Percentiles rank a stretch among this genome's conserved stretches.
Conservation (phyloP, 2,329 filamentous ascomycete species). For the Paracamarosporium sp. region DNA sequence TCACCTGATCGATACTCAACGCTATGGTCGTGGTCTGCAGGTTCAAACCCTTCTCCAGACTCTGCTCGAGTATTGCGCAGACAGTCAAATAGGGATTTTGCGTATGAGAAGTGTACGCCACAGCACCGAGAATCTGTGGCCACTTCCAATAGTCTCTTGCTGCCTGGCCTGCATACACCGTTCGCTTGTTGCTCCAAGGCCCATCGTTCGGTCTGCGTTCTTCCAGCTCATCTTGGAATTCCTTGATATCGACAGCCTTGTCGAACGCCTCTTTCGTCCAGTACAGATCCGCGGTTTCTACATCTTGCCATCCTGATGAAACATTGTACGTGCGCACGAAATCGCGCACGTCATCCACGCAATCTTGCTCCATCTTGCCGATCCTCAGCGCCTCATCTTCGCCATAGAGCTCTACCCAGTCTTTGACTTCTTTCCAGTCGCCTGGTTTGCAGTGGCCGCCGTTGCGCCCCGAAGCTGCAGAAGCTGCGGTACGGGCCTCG, state of each 20-base stretch:
- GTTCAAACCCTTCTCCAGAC: slow-evolving; percentile 4
- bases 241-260: not conserved
- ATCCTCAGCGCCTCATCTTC: slow-evolving; percentile 53
- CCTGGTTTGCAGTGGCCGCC: slow-evolving; percentile 55
- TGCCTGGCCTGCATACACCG: slow-evolving; percentile 3
- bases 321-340: slow-evolving; percentile 1
- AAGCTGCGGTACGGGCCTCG: slow-evolving; percentile 37
- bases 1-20: not conserved
- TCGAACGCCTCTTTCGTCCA: slow-evolving; percentile 8
- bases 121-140: slow-evolving; percentile 5
- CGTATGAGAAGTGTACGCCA: slow-evolving; percentile 1
- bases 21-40: slow-evolving; percentile 5
- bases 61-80: not conserved
- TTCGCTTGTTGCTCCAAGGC: slow-evolving; percentile 6
- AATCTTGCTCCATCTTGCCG: slow-evolving; percentile 38
- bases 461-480: slow-evolving; percentile 43
- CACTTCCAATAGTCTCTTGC: slow-evolving; percentile 9
- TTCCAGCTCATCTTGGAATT: slow-evolving; percentile 8
- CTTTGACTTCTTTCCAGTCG: slow-evolving; percentile 57
- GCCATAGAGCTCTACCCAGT: slow-evolving; percentile 51
- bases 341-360: slow-evolving; percentile 4
- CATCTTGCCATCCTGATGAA: slow-evolving; percentile 3
- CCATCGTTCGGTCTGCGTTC: slow-evolving; percentile 6
- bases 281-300: slow-evolving; percentile 6
- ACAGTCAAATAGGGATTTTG: slow-evolving; percentile 6